Conservation (phyloP, 2,329 filamentous ascomycete genomes). For the Samsoniella hepiali region DNA sequence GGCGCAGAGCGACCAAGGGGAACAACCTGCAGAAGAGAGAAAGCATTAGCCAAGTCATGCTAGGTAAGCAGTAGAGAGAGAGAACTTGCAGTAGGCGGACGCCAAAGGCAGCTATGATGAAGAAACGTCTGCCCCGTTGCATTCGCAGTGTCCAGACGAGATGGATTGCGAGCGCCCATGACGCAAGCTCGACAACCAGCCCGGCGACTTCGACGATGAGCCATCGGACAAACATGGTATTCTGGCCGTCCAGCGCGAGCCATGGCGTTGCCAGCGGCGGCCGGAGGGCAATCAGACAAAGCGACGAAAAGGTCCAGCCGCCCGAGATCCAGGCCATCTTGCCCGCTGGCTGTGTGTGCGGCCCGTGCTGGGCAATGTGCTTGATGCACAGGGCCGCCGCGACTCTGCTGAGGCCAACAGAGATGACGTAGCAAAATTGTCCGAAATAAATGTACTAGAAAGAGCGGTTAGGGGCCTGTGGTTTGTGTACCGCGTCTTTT, state of each 20-base stretch:
- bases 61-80: no score
- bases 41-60: no score
- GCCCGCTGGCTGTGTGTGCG: constrained; percentile 15
- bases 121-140: constrained; percentile 3
- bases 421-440: constrained; percentile 17
- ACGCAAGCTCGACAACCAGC: constrained; percentile 11
- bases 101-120: constrained; percentile 18
- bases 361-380: constrained; percentile 17
- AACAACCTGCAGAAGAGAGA: neutral
- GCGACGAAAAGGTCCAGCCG: constrained; percentile 13
- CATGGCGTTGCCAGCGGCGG: neutral
- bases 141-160: constrained; percentile 19
- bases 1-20: constrained; percentile 2
- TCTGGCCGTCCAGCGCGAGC: neutral
- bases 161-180: constrained; percentile 16
- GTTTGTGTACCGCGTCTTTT: no score
- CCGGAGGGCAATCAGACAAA: neutral
- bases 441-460: neutral
- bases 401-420: constrained; percentile 15
- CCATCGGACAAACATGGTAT: constrained; percentile 8
- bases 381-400: constrained; percentile 16
- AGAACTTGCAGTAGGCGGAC: constrained; percentile 1
- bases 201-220: constrained; percentile 15
- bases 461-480: no score
- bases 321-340: constrained; percentile 5